Evolutionary conservation across 75 land plant genomes (phyloP), one percentile per base, ranked within the genome.

Genomic region (Cunninghamia lanceolata): DNA sequence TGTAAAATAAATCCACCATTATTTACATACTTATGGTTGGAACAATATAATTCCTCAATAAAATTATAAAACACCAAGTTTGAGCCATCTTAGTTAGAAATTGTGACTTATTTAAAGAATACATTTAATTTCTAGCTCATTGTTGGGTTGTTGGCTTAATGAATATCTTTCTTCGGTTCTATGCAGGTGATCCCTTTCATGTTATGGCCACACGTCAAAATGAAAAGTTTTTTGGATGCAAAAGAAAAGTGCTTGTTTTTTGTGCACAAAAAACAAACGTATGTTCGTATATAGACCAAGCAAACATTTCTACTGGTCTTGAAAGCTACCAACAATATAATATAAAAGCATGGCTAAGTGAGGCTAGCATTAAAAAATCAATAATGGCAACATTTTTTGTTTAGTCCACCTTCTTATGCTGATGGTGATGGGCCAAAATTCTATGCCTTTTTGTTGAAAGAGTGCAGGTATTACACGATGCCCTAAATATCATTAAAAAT

Each of bases 361-460:
- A 76, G 25, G 79, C 9, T 36, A 17, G 25, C 21, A 16, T 17
- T 39, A 76, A 16, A 39, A 38, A 83, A 0, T 39, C 80, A 7
- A 11, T 82, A 16, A 80, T 82, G 56, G 82, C 87, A 47, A 82
- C 80, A 50, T 82, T 80, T 16, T 11, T 90, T 91, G 86, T 28
- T 87, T 56, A 52, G 84, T 76, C 91, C 91, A 43, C 87, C 91
- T 78, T 93, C 91, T 74, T 54, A 88, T 75, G 95, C 95, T 73
- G 91, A 84, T 85, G 95, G 91, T 63, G 28, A 25, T 90, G 93
- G 93, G 39, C 92, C 93, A 19, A 90, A 91, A 83, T 93, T 93
- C 1, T 93, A 93, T 85, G 63, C 93, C 17, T 94, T 94, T 85
- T 87, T 94, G 59, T 36, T 94, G 70, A 94, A 90, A 77, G 95